Evolutionary conservation across 1,284 basidiomycete genomes (phyloP).

Genomic region (Pseudozyma pruni): DNA sequence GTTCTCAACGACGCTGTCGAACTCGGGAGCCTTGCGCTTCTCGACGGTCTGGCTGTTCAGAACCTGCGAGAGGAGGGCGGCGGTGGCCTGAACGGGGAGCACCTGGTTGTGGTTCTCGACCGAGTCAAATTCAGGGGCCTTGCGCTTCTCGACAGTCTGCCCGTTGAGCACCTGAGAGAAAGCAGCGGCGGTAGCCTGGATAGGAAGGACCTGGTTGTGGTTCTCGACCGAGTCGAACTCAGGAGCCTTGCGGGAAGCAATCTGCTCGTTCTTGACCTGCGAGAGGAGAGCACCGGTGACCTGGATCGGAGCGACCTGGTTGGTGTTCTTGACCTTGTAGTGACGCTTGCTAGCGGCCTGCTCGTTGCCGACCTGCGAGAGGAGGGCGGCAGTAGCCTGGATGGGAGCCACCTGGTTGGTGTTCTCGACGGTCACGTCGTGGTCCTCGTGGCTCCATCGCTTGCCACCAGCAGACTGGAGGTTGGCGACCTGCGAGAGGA

Average conservation of each 20-base stretch:
- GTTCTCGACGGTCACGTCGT: slow-evolving; percentile 28
- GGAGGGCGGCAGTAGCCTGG: slow-evolving; percentile 31
- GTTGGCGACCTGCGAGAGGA: slow-evolving; percentile 27
- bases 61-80: slow-evolving; percentile 18
- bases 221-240: slow-evolving; percentile 18
- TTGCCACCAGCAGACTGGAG: slow-evolving; percentile 10
- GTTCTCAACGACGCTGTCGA: slow-evolving; percentile 15
- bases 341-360: slow-evolving; percentile 16
- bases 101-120: slow-evolving; percentile 25
- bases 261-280: slow-evolving; percentile 14
- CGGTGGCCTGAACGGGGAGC: slow-evolving; percentile 24
- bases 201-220: slow-evolving; percentile 26
- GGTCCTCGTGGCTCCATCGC: slow-evolving; percentile 10
- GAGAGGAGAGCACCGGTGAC: slow-evolving; percentile 22
- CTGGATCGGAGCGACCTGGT: slow-evolving; percentile 21
- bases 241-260: slow-evolving; percentile 11
- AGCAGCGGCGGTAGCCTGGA: slow-evolving; percentile 39
- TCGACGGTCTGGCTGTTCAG: slow-evolving; percentile 4
- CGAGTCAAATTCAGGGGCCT: slow-evolving; percentile 11
- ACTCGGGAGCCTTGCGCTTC: slow-evolving; percentile 7
- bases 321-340: slow-evolving; percentile 8
- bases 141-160: slow-evolving; percentile 15
- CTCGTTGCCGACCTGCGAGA: slow-evolving; percentile 30
- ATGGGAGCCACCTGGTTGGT: slow-evolving; percentile 34
- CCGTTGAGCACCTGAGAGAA: slow-evolving; percentile 35